These are phyloP conservation scores for Capronia americana DNA, from an alignment of 2,329 filamentous ascomycete genomes.

Conservation along the genomic window DNA sequence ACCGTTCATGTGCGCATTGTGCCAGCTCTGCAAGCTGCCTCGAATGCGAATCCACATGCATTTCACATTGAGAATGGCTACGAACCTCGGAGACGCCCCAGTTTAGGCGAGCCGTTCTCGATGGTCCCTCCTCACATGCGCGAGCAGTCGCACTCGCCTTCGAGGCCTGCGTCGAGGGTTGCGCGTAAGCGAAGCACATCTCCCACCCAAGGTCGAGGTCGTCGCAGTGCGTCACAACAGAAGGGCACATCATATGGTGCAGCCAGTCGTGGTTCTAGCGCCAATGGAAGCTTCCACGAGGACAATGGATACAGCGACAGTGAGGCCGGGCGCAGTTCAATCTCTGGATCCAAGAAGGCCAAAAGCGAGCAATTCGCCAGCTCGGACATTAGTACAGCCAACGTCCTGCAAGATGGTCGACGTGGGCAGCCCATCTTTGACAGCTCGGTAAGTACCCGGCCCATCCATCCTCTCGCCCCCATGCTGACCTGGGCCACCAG, in stretches of 20 bases:
- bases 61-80: slow-evolving; percentile 58
- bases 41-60: slow-evolving; percentile 52
- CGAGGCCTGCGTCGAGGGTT: slow-evolving; percentile 72
- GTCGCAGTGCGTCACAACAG: slow-evolving; percentile 79
- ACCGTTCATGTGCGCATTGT: slow-evolving; percentile 90
- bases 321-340: slow-evolving; percentile 77
- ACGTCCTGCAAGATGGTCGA: slow-evolving; percentile 95
- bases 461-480: slow-evolving; percentile 21
- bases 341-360: slow-evolving; percentile 72
- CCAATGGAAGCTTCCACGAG: slow-evolving; percentile 66
- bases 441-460: slow-evolving; percentile 79
- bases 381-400: slow-evolving; percentile 96
- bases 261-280: slow-evolving; percentile 67
- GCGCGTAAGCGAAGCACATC: slow-evolving; percentile 81
- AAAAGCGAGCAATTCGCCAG: slow-evolving; percentile 86
- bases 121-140: slow-evolving; percentile 64
- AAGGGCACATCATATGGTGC: slow-evolving; percentile 71
- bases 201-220: slow-evolving; percentile 69
- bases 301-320: slow-evolving; percentile 88
- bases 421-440: slow-evolving; percentile 94
- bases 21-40: slow-evolving; percentile 59
- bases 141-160: slow-evolving; percentile 66
- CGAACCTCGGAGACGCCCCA: slow-evolving; percentile 60
- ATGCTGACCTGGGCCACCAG: slow-evolving; percentile 57
- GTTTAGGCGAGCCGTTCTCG: slow-evolving; percentile 68